A percentile compares a stretch with the other conserved stretches of the same genome.
These are phyloP conservation scores for Saksenaea vasiformis DNA, from an alignment of 371 early-diverging fungal genomes.

Conservation along the genomic window DNA sequence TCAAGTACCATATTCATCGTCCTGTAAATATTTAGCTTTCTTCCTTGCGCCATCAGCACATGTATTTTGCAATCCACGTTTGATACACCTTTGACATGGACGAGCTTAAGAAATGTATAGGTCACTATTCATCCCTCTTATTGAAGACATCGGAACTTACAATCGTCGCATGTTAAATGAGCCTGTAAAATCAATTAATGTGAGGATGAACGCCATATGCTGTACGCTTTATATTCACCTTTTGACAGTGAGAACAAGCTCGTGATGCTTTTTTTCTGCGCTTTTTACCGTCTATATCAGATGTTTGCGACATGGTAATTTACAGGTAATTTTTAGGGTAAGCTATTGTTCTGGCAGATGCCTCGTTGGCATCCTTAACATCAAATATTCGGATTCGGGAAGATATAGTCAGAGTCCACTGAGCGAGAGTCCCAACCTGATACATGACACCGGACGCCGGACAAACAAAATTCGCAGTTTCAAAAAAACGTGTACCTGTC, in stretches of 20 bases:
- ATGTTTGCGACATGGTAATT: slow-evolving; percentile 3
- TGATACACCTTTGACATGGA: slow-evolving; percentile 80
- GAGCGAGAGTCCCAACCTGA: too few species aligned
- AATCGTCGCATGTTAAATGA: slow-evolving; percentile 63
- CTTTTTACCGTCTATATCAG: slow-evolving; percentile 11
- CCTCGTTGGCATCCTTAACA: slow-evolving; percentile 5
- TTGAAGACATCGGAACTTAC: slow-evolving; percentile 24
- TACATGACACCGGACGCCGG: too few species aligned
- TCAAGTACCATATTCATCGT: slow-evolving; percentile 31
- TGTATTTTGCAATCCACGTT: slow-evolving; percentile 63
- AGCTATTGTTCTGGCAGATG: slow-evolving; percentile 3
- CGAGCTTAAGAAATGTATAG: slow-evolving; percentile 40
- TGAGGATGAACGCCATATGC: neutral
- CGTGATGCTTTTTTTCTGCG: slow-evolving; percentile 29
- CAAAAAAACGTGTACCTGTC: too few species aligned
- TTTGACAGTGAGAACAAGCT: slow-evolving; percentile 53
- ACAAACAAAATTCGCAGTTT: too few species aligned
- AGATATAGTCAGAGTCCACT: neutral
- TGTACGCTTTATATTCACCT: slow-evolving; percentile 15
- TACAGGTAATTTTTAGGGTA: neutral
- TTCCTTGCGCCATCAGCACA: slow-evolving; percentile 80
- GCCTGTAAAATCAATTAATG: slow-evolving; percentile 22
- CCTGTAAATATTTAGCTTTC: slow-evolving; percentile 81
- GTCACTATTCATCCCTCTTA: neutral
- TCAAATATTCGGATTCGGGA: neutral